Base-by-base conservation (phyloP, 148 eudicot genomes). In the Linanthus parryae region DNA sequence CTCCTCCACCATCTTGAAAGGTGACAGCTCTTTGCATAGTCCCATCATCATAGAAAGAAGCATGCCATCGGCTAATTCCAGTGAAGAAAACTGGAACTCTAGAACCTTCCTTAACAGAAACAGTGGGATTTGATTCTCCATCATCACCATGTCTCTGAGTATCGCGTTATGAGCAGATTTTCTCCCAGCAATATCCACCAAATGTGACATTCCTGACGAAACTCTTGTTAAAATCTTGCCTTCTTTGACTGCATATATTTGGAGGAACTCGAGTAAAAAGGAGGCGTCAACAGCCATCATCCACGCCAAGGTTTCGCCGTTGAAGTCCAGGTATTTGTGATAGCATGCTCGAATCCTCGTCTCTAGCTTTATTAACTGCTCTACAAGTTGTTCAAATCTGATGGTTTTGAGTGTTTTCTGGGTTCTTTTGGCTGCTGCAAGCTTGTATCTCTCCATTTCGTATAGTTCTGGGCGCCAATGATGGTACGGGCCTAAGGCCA, bases 41-140 rank as follows among this genome's bases (percentile, higher is more conserved):
- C 67, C 75, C 15, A 44, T 39, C 1, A 73, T 4, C 73, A 73
- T 69, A 0, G 38, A 41, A 19, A 67, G 15, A 15, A 77, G 18
- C 55, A 39, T 33, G 1, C 28, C 48, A 4, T 69, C 65, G 15
- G 62, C 73, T 26, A 23, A 39, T 8, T 71, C 75, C 4, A 33
- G 0, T 0, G 70, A 44, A 0, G 55, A 50, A 29, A 37, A 44
- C 21, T 65, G 67, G 20, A 65, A 45, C 24, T 63, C 67, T 38
- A 79, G 22, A 17, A 65, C 30, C 41, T 65, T 69, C 34, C 68
- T 62, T 43, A 72, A 19, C 9, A 70, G 42, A 21, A 72, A 57
- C 21, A 72, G 28, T 5, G 85, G 85, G n/a, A 79, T 69, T 69
- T 79, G 85, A 46, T 79, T 79, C 48, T 79, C 85, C 5, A 79